These are phyloP conservation scores for Metschnikowia lachancei DNA, from an alignment of 805 yeast genomes.

Conservation along the genomic window DNA sequence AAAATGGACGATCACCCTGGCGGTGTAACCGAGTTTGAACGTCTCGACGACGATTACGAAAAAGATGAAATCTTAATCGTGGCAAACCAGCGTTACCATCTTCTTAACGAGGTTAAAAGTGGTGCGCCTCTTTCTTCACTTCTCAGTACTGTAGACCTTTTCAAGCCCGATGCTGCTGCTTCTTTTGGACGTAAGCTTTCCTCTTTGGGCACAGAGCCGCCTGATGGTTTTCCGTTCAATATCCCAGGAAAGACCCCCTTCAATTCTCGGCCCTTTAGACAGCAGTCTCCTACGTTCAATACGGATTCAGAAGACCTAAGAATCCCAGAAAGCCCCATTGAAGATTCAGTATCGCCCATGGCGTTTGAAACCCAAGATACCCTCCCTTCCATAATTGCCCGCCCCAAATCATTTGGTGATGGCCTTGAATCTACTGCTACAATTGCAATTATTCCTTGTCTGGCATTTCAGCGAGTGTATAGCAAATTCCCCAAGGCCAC, in stretches of 20 bases:
- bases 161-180: conserved; percentile 31
- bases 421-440: conserved; percentile 50
- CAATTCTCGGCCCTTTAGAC: background rate
- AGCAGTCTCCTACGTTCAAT: conserved; percentile 3
- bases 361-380: background rate
- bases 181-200: background rate
- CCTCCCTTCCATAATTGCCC: conserved; percentile 56
- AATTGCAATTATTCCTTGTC: conserved; percentile 86
- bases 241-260: background rate
- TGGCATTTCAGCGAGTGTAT: conserved; percentile 72
- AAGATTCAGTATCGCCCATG: conserved; percentile 2
- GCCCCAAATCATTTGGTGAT: conserved; percentile 46
- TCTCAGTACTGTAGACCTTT: conserved; percentile 72
- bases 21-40: conserved; percentile 15
- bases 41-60: conserved; percentile 29
- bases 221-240: conserved; percentile 4
- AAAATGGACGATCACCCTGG: conserved; percentile 35
- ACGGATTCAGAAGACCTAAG: background rate
- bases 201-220: background rate
- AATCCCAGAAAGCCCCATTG: conserved; percentile 1
- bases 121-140: conserved; percentile 85
- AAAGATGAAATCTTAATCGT: conserved; percentile 45
- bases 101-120: conserved; percentile 74
- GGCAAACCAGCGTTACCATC: conserved; percentile 63
- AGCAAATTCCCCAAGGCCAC: conserved; percentile 81